Conservation (phyloP, 225 moss, liverwort and hornwort genomes). For the Polytrichum commune region DNA sequence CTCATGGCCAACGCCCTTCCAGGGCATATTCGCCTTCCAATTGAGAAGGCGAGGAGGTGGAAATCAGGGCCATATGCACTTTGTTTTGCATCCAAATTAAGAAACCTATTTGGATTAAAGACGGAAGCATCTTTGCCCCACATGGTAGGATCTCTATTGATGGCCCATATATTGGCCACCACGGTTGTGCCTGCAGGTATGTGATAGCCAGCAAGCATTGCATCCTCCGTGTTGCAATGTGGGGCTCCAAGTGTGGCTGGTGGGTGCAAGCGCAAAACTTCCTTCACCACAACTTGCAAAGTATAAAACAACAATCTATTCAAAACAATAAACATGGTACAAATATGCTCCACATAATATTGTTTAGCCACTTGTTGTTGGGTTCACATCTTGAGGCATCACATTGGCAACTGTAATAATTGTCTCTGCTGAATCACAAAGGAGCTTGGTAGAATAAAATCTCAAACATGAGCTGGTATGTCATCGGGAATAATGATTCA, state of each 20-base stretch:
- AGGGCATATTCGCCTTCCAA: slow-evolving; percentile 29
- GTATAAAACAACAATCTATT: neutral
- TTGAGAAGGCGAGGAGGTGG: slow-evolving; percentile 25
- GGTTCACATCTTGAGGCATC: too few relatives aligned
- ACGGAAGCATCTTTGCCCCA: slow-evolving; percentile 26
- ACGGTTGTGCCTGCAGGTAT: slow-evolving; percentile 35
- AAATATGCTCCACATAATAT: too few relatives aligned
- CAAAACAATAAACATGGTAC: too few relatives aligned
- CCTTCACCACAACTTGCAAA: neutral
- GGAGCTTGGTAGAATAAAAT: too few relatives aligned
- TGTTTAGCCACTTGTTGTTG: too few relatives aligned
- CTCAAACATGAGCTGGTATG: too few relatives aligned
- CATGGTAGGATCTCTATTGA: slow-evolving; percentile 29
- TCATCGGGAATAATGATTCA: too few relatives aligned
- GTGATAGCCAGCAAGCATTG: slow-evolving; percentile 20
- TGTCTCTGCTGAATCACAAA: too few relatives aligned
- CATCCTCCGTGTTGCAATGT: slow-evolving; percentile 12
- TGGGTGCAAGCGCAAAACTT: neutral
- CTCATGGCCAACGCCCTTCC: slow-evolving; percentile 33
- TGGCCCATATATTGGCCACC: slow-evolving; percentile 32
- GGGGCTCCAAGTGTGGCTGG: neutral
- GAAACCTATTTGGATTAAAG: slow-evolving; percentile 32
- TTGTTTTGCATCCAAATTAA: neutral
- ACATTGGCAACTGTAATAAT: too few relatives aligned
- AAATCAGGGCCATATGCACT: slow-evolving; percentile 7